Evolutionary conservation across 73 alveolate species (phyloP), one percentile per base, ranked within the genome.

Genomic region (Diophrys sp.): DNA sequence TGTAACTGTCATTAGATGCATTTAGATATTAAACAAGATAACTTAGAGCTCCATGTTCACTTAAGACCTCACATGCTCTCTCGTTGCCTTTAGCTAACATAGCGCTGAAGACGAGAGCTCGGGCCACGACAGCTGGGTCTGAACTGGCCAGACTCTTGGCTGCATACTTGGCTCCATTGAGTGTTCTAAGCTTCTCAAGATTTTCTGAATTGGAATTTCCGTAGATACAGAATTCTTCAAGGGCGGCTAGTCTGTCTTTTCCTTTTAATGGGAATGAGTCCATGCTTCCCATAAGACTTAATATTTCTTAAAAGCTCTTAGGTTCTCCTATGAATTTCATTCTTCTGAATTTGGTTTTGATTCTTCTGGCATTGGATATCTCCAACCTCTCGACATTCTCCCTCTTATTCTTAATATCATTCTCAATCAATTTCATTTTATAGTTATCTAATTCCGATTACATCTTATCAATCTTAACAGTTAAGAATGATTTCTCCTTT

Each of bases 261-360:
- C 80, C 33, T 66, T 82, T 82, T 14, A 82, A 56, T 1, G 90
- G 90, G 56, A 73, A 82, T 28, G 75, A 29, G 0, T 82, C 90
- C 80, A 82, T 57, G n/a, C 73, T n/a, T 2, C 73, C 54, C 84
- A 82, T 82, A 30, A 82, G 32, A 56, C 53, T 66, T 24, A 82
- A 75, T 14, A 82, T 82, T 27, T 82, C 90, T 55, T 82, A 31
- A 31, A 82, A 82, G 18, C 74, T 30, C 32, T 82, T 82, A 14
- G 90, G 90, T 32, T 82, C 80, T 23, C 90, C 90, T 14, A 82
- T 70, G 66, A 82, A 82, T 33, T 82, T 82, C 80, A 82, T 82
- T 29, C 81, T 73, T 82, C 80, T 11, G 57, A 62, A 82, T 56
- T 82, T 82, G 1, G 90, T 82, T 34, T 82, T 82, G 11, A 82